A percentile compares a stretch with the other conserved stretches of the same genome.
These are phyloP conservation scores for Clarireedia monteithiana DNA, from an alignment of 2,329 filamentous ascomycete species.

Conservation along the genomic window DNA sequence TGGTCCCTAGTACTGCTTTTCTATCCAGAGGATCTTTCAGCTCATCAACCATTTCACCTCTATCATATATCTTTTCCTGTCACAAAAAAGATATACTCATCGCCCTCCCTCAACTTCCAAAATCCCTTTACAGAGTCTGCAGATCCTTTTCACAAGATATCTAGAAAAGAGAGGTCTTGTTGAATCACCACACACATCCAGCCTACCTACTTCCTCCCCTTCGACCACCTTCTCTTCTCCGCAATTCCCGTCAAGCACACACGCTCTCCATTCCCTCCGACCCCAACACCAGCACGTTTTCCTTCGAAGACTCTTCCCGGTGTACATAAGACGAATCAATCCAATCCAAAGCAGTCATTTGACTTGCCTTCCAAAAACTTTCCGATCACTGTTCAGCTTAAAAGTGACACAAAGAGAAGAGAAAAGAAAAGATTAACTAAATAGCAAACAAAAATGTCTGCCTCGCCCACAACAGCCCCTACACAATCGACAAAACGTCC, in stretches of 20 bases:
- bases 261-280: slow-evolving; percentile 29
- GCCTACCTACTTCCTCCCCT: slow-evolving; percentile 30
- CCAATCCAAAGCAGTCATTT: slow-evolving; percentile 47
- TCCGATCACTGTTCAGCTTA: slow-evolving; percentile 34
- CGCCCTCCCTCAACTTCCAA: slow-evolving; percentile 23
- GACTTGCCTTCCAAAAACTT: slow-evolving; percentile 36
- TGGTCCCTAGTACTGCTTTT: slow-evolving; percentile 31
- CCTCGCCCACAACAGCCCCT: slow-evolving; percentile 53
- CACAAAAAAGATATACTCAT: not conserved
- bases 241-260: slow-evolving; percentile 29
- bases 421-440: slow-evolving; percentile 21
- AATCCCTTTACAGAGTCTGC: slow-evolving; percentile 26
- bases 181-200: slow-evolving; percentile 25
- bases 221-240: slow-evolving; percentile 28
- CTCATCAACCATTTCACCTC: slow-evolving; percentile 25
- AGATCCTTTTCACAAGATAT: slow-evolving; percentile 20
- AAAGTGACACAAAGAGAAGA: slow-evolving; percentile 1
- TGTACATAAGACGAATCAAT: slow-evolving; percentile 67
- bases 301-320: slow-evolving; percentile 74
- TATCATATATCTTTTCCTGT: slow-evolving; percentile 17
- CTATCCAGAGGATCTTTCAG: slow-evolving; percentile 19
- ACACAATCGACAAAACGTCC: slow-evolving; percentile 81
- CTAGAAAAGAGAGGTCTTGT: not conserved
- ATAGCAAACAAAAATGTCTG: slow-evolving; percentile 58
- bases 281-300: slow-evolving; percentile 80